Evolutionary conservation across 2,329 filamentous ascomycete genomes (phyloP).

Genomic region (Gliomastix tumulicola): DNA sequence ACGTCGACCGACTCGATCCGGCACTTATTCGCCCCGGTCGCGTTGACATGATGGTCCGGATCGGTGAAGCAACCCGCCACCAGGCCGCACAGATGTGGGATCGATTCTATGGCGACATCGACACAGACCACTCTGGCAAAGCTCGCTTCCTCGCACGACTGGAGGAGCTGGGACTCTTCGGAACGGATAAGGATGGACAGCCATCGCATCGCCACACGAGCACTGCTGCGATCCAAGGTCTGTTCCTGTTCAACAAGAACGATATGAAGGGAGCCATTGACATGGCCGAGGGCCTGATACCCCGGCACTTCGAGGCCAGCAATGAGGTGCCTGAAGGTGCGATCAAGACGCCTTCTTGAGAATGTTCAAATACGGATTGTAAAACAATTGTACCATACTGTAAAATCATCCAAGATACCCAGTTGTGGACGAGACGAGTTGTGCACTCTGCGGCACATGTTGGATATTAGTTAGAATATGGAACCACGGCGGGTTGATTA

Average conservation of each 20-base stretch:
- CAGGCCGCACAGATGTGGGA: slow-evolving; percentile 89
- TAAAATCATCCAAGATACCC: background rate
- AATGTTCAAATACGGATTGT: background rate
- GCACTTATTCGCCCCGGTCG: slow-evolving; percentile 85
- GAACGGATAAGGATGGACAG: slow-evolving; percentile 41
- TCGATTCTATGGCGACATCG: slow-evolving; percentile 84
- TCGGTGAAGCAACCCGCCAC: slow-evolving; percentile 79
- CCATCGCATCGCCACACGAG: slow-evolving; percentile 55
- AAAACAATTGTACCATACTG: background rate
- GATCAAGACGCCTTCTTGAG: slow-evolving; percentile 31
- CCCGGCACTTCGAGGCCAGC: slow-evolving; percentile 46
- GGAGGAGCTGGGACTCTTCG: slow-evolving; percentile 63
- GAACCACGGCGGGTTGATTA: too few relatives aligned
- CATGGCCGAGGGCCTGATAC: slow-evolving; percentile 65
- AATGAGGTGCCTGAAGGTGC: slow-evolving; percentile 24
- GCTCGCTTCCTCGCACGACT: slow-evolving; percentile 65
- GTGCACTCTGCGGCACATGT: too few relatives aligned
- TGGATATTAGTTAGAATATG: too few relatives aligned
- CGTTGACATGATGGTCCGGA: slow-evolving; percentile 86
- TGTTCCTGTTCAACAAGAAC: slow-evolving; percentile 94
- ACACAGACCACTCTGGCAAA: slow-evolving; percentile 54
- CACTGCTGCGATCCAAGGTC: slow-evolving; percentile 84
- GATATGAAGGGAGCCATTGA: slow-evolving; percentile 79
- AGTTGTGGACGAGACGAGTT: too few relatives aligned
- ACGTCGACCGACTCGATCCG: slow-evolving; percentile 81